Percentiles rank a stretch among this genome's conserved stretches.
phyloP scores from a whole-genome alignment of 257 asterid genomes.

The Verbascum thapsus region DNA sequence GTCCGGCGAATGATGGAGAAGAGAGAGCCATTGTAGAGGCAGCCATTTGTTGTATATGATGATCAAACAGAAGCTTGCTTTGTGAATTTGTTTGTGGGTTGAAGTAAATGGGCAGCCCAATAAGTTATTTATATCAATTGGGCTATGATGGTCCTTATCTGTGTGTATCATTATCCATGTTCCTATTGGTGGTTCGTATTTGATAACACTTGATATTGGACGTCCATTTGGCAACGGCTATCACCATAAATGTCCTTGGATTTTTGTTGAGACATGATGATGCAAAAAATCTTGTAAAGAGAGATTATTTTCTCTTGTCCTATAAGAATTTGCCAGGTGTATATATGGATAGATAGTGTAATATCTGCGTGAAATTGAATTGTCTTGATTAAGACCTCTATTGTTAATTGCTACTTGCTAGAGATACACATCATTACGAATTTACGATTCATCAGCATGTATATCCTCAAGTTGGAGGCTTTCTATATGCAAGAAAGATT shows the following conservation, averaged over 20 bases:
- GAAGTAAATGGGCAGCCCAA: background rate
- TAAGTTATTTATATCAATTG: constrained; percentile 10
- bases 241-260: background rate
- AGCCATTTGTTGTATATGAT: constrained; percentile 26
- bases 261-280: background rate
- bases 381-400: constrained; percentile 1
- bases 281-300: background rate
- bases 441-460: background rate
- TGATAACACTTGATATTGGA: background rate
- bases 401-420: constrained; percentile 9
- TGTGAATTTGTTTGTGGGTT: background rate
- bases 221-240: background rate
- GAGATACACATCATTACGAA: background rate
- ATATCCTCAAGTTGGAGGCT: too few relatives aligned
- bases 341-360: background rate
- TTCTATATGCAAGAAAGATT: too few relatives aligned
- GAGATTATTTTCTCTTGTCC: constrained; percentile 10
- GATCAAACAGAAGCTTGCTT: background rate
- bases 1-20: constrained; percentile 36
- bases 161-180: background rate
- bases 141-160: background rate
- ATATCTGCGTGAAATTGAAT: constrained; percentile 15
- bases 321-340: constrained; percentile 13
- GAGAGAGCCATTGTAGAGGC: constrained; percentile 46
- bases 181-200: constrained; percentile 2